Base-by-base conservation (phyloP, 2,329 filamentous ascomycete genomes). In the Pseudogymnoascus sp. region DNA sequence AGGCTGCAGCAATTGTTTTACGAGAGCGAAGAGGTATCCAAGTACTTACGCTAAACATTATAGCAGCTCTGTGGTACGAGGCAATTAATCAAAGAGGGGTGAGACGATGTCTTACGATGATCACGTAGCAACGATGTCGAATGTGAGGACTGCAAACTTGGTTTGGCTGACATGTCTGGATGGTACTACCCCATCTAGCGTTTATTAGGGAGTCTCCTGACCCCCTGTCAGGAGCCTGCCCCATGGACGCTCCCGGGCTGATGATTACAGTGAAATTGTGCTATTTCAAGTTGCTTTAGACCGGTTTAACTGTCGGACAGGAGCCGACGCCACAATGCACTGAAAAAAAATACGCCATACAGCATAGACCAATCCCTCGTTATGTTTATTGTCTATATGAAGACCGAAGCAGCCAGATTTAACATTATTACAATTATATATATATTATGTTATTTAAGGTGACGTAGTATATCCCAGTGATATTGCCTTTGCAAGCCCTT, bases 1-100 rank as follows among this genome's bases (percentile, higher is more conserved):
- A 84, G 76, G 69, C 72, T 96, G 64, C 81, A 86, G 66, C 80
- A 84, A 68, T 80, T 90, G 75, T 88, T 96, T 65, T 93, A 90
- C 74, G 81, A 83, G 19, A 86, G 83, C 67, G 82, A 89, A n/a
- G 88, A 93, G 67, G 77, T 95, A 62, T 84, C 92, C 69, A 84
- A 81, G 70, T 94, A 95, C 72, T 74, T 95, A 55, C 49, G 49
- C 16, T 55, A 55, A 55, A 19, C 16, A 14, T 21, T 35, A 11
- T 55, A 35, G 29, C 11, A 55, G 29, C 49, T 35, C 29, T 35
- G 16, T 33, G 49, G 6, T 33, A 33, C 16, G 29, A 35, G 29
- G 49, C n/a, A 12, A 19, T 33, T 19, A 12, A 16, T 49, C 12
- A 12, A 19, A 19, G 16, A 35, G n/a, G 49, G 29, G 49, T 55